Percentiles rank a stretch among this genome's conserved stretches.
Conservation (phyloP, 164 flowering plant genomes). For the Paratinospora sagittata region DNA sequence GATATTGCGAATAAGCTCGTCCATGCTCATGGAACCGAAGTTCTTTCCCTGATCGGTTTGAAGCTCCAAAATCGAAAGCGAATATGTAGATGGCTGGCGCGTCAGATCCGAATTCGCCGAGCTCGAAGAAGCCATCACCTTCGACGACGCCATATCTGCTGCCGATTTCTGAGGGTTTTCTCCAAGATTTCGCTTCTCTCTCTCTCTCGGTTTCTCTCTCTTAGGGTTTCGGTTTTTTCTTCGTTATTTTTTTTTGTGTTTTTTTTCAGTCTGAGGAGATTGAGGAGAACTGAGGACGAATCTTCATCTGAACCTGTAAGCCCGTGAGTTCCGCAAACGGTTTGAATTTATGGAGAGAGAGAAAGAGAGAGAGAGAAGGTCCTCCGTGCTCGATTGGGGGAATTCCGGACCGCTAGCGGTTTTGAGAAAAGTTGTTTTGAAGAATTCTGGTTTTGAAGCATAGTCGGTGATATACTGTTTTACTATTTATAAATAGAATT, state of each 20-base stretch:
- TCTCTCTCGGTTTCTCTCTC: neutral
- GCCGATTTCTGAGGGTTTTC: constrained; percentile 14
- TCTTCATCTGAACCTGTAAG: neutral
- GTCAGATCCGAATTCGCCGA: constrained; percentile 48
- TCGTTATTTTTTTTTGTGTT: no score
- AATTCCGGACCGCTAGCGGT: neutral
- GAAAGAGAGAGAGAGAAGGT: no score
- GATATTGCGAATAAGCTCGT: constrained; percentile 36
- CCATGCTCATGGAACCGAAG: constrained; percentile 35
- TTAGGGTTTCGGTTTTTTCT: no score
- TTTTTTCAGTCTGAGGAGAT: no score
- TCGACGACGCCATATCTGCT: constrained; percentile 43
- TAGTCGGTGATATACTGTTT: no score
- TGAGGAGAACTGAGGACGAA: neutral
- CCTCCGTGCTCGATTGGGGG: neutral
- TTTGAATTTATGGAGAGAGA: neutral
- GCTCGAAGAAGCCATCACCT: constrained; percentile 36
- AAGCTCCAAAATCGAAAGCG: constrained; percentile 11
- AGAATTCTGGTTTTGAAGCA: neutral
- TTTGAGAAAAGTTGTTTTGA: neutral
- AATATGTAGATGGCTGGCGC: constrained; percentile 28
- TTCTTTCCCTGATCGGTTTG: constrained; percentile 12
- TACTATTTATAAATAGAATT: no score
- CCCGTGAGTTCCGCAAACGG: constrained; percentile 1
- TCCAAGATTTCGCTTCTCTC: neutral